Conservation (phyloP, 768 basidiomycete genomes). For the Mycena leptocephala region DNA sequence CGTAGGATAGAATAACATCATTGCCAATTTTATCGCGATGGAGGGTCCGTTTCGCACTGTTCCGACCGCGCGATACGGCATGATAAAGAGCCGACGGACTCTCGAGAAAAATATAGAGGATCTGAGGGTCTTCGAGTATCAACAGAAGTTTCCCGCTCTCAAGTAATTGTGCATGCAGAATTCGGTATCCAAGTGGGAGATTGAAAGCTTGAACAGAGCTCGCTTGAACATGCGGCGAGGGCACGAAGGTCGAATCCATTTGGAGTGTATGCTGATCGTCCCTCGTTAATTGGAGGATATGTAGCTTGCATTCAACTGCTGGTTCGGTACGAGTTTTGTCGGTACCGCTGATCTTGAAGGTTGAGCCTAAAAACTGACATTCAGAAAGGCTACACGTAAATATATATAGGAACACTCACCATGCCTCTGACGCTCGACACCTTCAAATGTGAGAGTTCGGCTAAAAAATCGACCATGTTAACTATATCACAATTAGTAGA, state of each 20-base stretch:
- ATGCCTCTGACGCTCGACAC: slow-evolving; percentile 10
- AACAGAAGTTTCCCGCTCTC: slow-evolving; percentile 60
- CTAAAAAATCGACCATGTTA: not conserved
- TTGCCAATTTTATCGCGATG: slow-evolving; percentile 64
- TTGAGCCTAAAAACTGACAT: not conserved
- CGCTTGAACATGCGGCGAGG: slow-evolving; percentile 45
- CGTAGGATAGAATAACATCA: slow-evolving; percentile 63
- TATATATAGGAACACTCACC: no score
- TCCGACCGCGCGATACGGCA: slow-evolving; percentile 43
- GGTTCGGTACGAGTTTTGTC: slow-evolving; percentile 36
- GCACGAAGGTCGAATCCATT: slow-evolving; percentile 50
- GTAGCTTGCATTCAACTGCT: slow-evolving; percentile 48
- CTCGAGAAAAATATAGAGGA: slow-evolving; percentile 60
- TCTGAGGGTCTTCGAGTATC: slow-evolving; percentile 55
- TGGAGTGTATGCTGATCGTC: slow-evolving; percentile 56
- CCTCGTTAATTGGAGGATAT: slow-evolving; percentile 49
- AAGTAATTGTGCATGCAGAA: slow-evolving; percentile 60
- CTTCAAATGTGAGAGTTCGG: slow-evolving; percentile 19
- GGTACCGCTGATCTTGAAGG: slow-evolving; percentile 27
- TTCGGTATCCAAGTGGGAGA: slow-evolving; percentile 37
- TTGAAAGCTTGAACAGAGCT: slow-evolving; percentile 45
- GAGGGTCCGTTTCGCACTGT: slow-evolving; percentile 48
- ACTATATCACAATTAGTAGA: not conserved
- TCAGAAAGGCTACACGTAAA: not conserved
- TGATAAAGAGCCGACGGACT: slow-evolving; percentile 45